Conservation (phyloP, 345 rosid species). For the Rubroshorea leprosula region DNA sequence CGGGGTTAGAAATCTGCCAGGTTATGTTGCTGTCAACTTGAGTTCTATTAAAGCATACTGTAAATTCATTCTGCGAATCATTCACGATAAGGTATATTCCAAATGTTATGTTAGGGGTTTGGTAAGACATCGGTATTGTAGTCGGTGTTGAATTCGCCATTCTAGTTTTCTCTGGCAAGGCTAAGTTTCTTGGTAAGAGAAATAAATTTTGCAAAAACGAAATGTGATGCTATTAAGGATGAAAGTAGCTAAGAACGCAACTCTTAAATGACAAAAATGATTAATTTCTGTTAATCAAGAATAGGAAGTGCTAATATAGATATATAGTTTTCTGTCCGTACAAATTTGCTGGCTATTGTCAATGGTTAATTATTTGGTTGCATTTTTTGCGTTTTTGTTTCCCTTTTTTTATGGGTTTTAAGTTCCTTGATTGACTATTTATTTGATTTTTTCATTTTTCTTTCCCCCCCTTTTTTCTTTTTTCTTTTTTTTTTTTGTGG, state of each 20-base stretch:
- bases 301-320: background rate
- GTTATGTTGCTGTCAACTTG: no score
- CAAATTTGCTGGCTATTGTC: background rate
- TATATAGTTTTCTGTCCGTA: background rate
- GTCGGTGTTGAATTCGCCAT: no score
- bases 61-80: background rate
- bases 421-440: no score
- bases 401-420: no score
- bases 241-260: background rate
- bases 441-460: no score
- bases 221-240: background rate
- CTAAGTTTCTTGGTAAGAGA: no score
- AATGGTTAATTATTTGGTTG: no score
- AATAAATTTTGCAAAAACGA: background rate
- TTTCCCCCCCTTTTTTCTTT: no score
- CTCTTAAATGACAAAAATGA: background rate
- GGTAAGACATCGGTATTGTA: no score
- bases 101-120: background rate
- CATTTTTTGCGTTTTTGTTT: no score
- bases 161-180: no score
- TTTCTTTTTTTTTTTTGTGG: no score
- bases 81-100: slow-evolving; percentile 8
- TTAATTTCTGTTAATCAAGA: background rate
- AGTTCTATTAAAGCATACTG: slow-evolving; percentile 2
- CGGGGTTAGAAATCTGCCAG: slow-evolving; percentile 7